Evolutionary conservation across 768 basidiomycete genomes (phyloP), one percentile per base, ranked within the genome.

Genomic region (Cantharellus anzutake): DNA sequence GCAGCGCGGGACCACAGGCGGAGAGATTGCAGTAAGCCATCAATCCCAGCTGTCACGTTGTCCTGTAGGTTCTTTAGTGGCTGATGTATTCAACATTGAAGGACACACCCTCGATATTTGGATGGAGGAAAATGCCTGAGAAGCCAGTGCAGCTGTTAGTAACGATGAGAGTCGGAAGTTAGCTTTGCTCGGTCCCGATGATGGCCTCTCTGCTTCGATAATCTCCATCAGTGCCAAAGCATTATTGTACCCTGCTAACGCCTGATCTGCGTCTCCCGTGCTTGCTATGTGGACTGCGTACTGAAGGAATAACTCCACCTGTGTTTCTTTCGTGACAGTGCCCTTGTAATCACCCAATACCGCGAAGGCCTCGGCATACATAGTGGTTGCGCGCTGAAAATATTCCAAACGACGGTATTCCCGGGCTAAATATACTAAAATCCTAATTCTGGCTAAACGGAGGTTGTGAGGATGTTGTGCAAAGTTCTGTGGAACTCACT

Each of bases 371-470:
- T 78, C 79, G n/a, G 70, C 75, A 65, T 88, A 86, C 20, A 94
- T 76, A 2, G 71, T 66, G 0, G 72, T 73, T 0, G 91, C 90
- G 42, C 83, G 78, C 57, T 78, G 78, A 2, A 72, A 70, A 68
- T 84, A 87, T 2, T 93, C 92, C 1, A 97, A 75, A 41, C 76
- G 78, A 51, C 81, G 72, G 65, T 92, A 91, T 67, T 92, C 88
- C 59, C 80, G 76, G 0, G 85, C 92, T 3, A 94, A 76, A 50
- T 83, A 79, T 1, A 82, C 71, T 2, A 85, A 91, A n/a, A n/a
- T n/a, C n/a, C n/a, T n/a, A n/a, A n/a, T n/a, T n/a, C n/a, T n/a
- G n/a, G n/a, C n/a, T n/a, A n/a, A n/a, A n/a, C n/a, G n/a, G n/a
- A n/a, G n/a, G n/a, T n/a, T n/a, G n/a, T n/a, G n/a, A n/a, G n/a